Evolutionary conservation across 768 basidiomycete species (phyloP).

Genomic region (Coprinopsis marcescibilis): DNA sequence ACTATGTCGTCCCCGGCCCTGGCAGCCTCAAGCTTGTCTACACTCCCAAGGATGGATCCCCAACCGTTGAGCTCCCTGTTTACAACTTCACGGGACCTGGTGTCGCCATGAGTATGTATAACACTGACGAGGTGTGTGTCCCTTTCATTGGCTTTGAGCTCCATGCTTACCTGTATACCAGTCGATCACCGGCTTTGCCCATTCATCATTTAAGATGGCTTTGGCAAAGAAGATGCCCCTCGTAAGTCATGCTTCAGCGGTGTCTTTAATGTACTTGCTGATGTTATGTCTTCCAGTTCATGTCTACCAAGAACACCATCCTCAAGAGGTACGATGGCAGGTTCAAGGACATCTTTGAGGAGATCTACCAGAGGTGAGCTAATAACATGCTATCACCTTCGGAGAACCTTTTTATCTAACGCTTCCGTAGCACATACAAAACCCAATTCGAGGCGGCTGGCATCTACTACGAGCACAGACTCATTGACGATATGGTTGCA

Average conservation of each 20-base stretch:
- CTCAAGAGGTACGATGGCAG: constrained; percentile 97
- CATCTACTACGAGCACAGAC: constrained; percentile 92
- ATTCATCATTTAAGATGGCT: constrained; percentile 98
- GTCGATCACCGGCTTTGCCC: constrained; percentile 94
- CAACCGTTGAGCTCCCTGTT: constrained; percentile 66
- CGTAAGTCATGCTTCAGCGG: constrained; percentile 26
- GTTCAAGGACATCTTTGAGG: constrained; percentile 99
- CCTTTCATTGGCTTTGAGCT: not conserved
- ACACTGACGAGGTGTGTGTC: constrained; percentile 77
- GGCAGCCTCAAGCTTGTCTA: constrained; percentile 93
- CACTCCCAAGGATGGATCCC: constrained; percentile 73
- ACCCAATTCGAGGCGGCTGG: constrained; percentile 58
- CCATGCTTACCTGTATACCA: constrained; percentile 20
- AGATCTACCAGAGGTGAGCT: constrained; percentile 79
- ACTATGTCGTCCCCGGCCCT: constrained; percentile 84
- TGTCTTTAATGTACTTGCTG: not conserved
- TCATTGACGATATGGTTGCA: constrained; percentile 98
- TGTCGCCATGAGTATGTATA: constrained; percentile 97
- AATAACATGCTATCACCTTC: constrained; percentile 10
- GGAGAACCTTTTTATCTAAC: not conserved
- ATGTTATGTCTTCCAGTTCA: constrained; percentile 51
- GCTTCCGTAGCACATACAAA: constrained; percentile 53
- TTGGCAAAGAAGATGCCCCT: constrained; percentile 71
- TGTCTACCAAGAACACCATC: constrained; percentile 98
- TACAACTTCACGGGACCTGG: constrained; percentile 93